Base-by-base conservation (phyloP, 1,284 basidiomycete genomes). In the Golubevia pallescens region DNA sequence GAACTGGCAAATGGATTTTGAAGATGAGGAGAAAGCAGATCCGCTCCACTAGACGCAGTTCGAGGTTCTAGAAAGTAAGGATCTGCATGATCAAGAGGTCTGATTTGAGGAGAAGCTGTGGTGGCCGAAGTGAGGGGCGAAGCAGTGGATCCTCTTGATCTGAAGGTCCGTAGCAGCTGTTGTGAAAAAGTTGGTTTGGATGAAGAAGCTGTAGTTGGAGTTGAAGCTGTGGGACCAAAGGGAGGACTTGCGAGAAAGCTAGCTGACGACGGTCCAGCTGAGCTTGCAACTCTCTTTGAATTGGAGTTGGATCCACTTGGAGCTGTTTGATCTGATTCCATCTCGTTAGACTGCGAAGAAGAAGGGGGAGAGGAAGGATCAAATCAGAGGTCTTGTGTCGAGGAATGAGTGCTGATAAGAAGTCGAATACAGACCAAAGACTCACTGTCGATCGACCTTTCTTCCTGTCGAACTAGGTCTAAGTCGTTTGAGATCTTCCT, bases 121-220 rank as follows among this genome's bases (percentile, higher is more conserved):
- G 42, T 48, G 16, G 42, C 42, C 42, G 42, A 48, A 10, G 42
- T 48, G 13, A 48, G 16, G 42, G 42, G 42, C 8, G 42, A 48
- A 48, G 42, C 42, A 48, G 42, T 48, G 42, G 42, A 48, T 48
- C 42, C 42, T 16, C 42, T 48, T 16, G 42, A 48, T 57, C 42
- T n/a, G 65, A 23, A n/a, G 61, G 60, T 28, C 42, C 62, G 14
- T 60, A 65, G 20, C 74, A 60, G 56, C 69, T 75, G 70, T 71
- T 69, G 61, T 69, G 73, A 69, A 70, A 73, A 68, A 73, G 74
- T 57, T 52, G 34, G 5, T 16, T 70, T 66, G 69, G 53, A 61
- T 51, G 38, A 28, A 48, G 48, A 61, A 55, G 59, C 10, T 21
- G 19, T 55, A 38, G 53, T 65, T 56, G 60, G 61, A 23, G 67